Evolutionary conservation across 1,139 yeast species (phyloP).

Genomic region (Scheffersomyces segobiensis): DNA sequence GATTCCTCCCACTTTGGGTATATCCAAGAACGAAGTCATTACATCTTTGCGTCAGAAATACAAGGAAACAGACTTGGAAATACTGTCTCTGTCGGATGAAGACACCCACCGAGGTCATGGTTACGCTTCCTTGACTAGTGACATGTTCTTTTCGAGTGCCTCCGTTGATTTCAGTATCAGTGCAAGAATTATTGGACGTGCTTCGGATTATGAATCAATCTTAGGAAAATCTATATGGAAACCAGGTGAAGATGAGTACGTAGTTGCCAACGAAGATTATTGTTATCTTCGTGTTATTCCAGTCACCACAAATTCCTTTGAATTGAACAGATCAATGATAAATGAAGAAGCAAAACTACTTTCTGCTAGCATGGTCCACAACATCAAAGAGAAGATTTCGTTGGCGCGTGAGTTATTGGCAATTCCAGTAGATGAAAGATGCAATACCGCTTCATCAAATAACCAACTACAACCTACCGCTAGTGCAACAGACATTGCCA

Average conservation of each 20-base stretch:
- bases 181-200: conserved; percentile 39
- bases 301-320: conserved; percentile 24
- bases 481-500: conserved; percentile 26
- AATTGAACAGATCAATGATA: conserved; percentile 31
- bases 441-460: conserved; percentile 1
- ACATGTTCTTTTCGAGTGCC: conserved; percentile 32
- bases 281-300: conserved; percentile 29
- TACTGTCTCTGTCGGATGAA: conserved; percentile 6
- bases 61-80: conserved; percentile 18
- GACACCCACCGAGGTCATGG: conserved; percentile 2
- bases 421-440: neutral
- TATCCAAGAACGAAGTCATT: conserved; percentile 27
- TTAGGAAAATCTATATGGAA: conserved; percentile 17
- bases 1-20: conserved; percentile 38
- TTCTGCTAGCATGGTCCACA: conserved; percentile 25
- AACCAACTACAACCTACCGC: conserved; percentile 15
- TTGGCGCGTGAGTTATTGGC: conserved; percentile 21
- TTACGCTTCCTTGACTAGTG: conserved; percentile 29
- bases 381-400: conserved; percentile 27
- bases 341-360: conserved; percentile 34
- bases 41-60: conserved; percentile 29
- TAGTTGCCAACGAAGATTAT: conserved; percentile 36
- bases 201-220: conserved; percentile 25
- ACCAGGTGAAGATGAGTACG: conserved; percentile 32
- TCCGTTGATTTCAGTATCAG: conserved; percentile 37